Percentiles rank a stretch among this genome's conserved stretches.
These are phyloP conservation scores for Populus alba DNA, from an alignment of 345 rosid species.

Conservation along the genomic window DNA sequence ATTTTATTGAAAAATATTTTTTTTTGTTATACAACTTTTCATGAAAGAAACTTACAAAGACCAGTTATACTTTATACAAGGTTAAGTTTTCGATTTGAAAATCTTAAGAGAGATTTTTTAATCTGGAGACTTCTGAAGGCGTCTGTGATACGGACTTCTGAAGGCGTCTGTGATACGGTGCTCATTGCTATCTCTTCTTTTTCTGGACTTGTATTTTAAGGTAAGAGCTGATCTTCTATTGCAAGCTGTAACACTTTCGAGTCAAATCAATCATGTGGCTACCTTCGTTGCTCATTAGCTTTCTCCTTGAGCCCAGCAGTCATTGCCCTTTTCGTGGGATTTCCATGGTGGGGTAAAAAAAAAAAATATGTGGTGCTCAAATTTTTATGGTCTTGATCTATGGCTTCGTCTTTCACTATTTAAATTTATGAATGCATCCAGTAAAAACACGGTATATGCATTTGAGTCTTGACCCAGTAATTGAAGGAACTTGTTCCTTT, in stretches of 20 bases:
- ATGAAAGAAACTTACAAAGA: too few relatives aligned
- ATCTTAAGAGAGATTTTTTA: not conserved
- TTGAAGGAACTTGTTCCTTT: too few relatives aligned
- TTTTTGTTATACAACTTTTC: too few relatives aligned
- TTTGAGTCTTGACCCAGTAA: too few relatives aligned
- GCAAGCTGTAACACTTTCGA: not conserved
- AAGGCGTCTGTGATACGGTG: not conserved
- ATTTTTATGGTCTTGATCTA: not conserved
- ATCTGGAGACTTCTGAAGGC: not conserved
- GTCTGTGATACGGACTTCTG: not conserved
- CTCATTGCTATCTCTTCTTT: not conserved
- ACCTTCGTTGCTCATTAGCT: not conserved
- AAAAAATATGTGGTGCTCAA: not conserved
- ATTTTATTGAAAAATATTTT: too few relatives aligned
- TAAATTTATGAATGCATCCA: not conserved
- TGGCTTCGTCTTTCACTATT: not conserved
- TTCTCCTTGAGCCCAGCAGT: conserved; percentile 15
- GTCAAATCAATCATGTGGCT: not conserved
- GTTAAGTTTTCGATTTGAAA: not conserved
- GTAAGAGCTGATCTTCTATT: not conserved
- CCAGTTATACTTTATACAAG: too few relatives aligned
- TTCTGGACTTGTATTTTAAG: not conserved
- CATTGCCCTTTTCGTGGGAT: conserved; percentile 2
- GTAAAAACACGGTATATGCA: not conserved
- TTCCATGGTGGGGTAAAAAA: not conserved